Conservation (phyloP, 1,284 basidiomycete genomes). For the Leccinum subfulvum region DNA sequence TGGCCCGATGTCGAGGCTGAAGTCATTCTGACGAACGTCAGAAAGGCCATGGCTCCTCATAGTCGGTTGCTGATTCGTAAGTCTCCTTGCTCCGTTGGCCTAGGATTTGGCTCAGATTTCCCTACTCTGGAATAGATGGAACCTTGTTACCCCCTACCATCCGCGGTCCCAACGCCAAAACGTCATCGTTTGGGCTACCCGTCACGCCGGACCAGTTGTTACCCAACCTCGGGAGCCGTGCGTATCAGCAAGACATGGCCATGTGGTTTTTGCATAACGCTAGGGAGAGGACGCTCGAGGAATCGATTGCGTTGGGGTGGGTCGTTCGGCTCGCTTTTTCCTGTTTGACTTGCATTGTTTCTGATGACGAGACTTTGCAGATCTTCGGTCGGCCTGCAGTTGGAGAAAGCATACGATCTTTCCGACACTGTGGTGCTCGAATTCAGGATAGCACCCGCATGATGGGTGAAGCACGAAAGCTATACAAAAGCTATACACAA, state of each 20-base stretch:
- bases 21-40: conserved; percentile 22
- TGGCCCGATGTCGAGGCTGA: conserved; percentile 28
- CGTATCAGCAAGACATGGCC: conserved; percentile 31
- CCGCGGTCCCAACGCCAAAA: conserved; percentile 3
- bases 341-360: not conserved
- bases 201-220: conserved; percentile 29
- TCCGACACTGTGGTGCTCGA: conserved; percentile 27
- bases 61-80: conserved; percentile 31
- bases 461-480: not conserved
- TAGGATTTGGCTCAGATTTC: not conserved
- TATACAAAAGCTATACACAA: not conserved
- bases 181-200: conserved; percentile 10
- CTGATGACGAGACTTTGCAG: conserved; percentile 8
- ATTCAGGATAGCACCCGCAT: conserved; percentile 20
- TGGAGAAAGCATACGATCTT: conserved; percentile 30
- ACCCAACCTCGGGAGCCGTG: conserved; percentile 30
- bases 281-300: conserved; percentile 28
- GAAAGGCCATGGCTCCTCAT: conserved; percentile 21
- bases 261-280: conserved; percentile 30
- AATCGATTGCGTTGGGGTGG: conserved; percentile 23
- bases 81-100: not conserved
- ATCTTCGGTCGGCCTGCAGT: conserved; percentile 18
- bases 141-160: conserved; percentile 15
- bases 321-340: conserved; percentile 1
- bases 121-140: conserved; percentile 18